Evolutionary conservation across 352 stramenopile genomes (phyloP), one percentile per base, ranked within the genome.

Genomic region (Phytopythium chamaehyphon): DNA sequence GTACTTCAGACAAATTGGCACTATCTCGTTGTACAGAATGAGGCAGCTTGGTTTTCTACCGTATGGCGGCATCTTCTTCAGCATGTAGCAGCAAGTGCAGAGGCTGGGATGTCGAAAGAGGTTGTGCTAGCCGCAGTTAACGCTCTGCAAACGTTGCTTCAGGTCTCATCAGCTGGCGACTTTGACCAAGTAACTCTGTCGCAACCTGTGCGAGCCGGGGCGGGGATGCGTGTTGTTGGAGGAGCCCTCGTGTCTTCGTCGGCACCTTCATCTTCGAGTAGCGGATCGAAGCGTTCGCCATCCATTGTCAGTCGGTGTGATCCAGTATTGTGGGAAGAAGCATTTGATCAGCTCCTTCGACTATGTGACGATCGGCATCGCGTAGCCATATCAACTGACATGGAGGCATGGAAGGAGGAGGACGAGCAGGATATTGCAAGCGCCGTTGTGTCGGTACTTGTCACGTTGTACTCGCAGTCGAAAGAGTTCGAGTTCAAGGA

Each of bases 221-320:
- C 89, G 7, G 89, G 89, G 2, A 97, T 97, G 89, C 84, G 89
- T 6, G 83, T 97, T 6, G 87, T 97, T 8, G 85, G 92, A 26
- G 89, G 89, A 10, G 83, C 90, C 8, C 54, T 96, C 7, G 75
- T 88, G 16, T 68, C 80, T 10, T 64, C 71, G 0, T 55, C 71
- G 23, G 54, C 52, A n/a, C 40, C 59, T 1, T 39, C 62, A 9
- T 59, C 67, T 11, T 56, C 57, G 28, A 37, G 55, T 40, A 54
- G 36, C 54, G 24, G 69, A 73, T 33, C 43, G 23, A 54, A 36
- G 66, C 43, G 18, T 36, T 47, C 28, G 56, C 49, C 21, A 62
- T 46, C 6, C 54, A 6, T 37, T 51, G 2, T 52, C 57, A 10
- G 55, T 73, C 56, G 56, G 37, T 65, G 76, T 5, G 80, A 92